phyloP scores from a whole-genome alignment of 495 filamentous ascomycete genomes.

The Tetracladium setigerum region DNA sequence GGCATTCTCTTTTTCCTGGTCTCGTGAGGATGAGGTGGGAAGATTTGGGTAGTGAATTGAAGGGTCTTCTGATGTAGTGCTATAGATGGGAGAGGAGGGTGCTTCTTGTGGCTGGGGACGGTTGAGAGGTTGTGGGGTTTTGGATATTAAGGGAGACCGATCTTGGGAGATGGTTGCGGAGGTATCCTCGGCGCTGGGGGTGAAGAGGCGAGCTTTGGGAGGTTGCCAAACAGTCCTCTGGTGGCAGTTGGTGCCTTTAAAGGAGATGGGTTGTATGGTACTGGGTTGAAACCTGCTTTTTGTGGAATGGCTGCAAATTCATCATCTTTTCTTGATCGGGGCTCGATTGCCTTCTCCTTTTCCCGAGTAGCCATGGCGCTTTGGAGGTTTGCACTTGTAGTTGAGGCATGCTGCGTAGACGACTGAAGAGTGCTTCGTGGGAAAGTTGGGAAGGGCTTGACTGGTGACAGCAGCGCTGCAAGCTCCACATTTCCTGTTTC shows the following conservation, averaged over 20 bases:
- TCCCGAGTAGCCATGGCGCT: constrained; percentile 1
- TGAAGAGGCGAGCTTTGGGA: neutral
- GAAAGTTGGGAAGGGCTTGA: constrained; percentile 13
- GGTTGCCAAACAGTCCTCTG: constrained; percentile 1
- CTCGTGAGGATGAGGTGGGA: constrained; percentile 1
- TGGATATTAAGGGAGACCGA: constrained; percentile 4
- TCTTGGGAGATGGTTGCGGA: constrained; percentile 6
- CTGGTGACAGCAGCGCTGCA: constrained; percentile 17
- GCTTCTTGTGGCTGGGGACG: constrained; percentile 1
- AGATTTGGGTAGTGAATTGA: too few species aligned
- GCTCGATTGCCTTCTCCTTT: neutral
- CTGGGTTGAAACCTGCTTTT: constrained; percentile 42
- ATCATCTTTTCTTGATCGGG: neutral
- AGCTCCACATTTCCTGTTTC: constrained; percentile 20
- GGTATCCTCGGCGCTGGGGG: constrained; percentile 7
- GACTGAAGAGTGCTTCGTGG: neutral
- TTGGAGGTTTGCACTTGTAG: constrained; percentile 1
- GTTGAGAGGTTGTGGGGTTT: neutral
- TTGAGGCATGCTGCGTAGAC: neutral
- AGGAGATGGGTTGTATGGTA: constrained; percentile 20
- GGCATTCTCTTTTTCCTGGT: constrained; percentile 12
- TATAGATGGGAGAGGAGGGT: neutral
- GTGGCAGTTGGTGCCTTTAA: constrained; percentile 1
- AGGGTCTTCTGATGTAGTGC: too few species aligned
- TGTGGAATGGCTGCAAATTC: constrained; percentile 29